Conservation (phyloP, 306 rosid genomes). For the Rosa multiflora region DNA sequence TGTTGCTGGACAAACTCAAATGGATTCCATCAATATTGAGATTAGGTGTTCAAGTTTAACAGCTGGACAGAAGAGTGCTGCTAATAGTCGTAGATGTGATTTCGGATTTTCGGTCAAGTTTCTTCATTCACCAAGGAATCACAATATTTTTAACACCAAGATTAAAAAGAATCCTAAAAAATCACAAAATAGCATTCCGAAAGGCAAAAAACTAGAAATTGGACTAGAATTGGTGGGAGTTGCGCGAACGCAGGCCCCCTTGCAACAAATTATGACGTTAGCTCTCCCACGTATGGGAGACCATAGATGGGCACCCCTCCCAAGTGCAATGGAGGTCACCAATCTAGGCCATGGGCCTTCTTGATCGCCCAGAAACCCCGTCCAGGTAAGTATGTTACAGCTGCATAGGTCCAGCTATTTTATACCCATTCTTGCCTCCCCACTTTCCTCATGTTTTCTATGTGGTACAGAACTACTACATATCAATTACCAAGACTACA, state of each 20-base stretch:
- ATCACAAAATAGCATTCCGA: too few relatives aligned
- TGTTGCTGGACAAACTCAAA: too few relatives aligned
- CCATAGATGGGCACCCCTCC: constrained; percentile 11
- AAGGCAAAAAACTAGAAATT: too few relatives aligned
- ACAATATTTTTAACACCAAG: too few relatives aligned
- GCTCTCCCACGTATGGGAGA: neutral
- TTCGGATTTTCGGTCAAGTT: too few relatives aligned
- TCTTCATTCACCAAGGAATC: too few relatives aligned
- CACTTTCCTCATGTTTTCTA: neutral
- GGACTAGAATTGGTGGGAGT: neutral
- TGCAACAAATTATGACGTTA: neutral
- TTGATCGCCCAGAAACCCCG: neutral
- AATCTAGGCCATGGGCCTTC: constrained; percentile 2
- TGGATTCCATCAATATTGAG: too few relatives aligned
- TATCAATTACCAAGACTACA: too few relatives aligned
- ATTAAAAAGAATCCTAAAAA: too few relatives aligned
- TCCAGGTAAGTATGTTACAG: neutral
- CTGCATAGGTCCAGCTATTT: neutral
- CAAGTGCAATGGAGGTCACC: constrained; percentile 7
- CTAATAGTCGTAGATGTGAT: too few relatives aligned
- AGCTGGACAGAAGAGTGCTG: too few relatives aligned
- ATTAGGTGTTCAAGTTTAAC: too few relatives aligned
- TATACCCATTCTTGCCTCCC: neutral
- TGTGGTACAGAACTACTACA: neutral
- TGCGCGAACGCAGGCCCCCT: neutral